Conservation (phyloP, 495 filamentous ascomycete species). For the Aspergillus affinis region DNA sequence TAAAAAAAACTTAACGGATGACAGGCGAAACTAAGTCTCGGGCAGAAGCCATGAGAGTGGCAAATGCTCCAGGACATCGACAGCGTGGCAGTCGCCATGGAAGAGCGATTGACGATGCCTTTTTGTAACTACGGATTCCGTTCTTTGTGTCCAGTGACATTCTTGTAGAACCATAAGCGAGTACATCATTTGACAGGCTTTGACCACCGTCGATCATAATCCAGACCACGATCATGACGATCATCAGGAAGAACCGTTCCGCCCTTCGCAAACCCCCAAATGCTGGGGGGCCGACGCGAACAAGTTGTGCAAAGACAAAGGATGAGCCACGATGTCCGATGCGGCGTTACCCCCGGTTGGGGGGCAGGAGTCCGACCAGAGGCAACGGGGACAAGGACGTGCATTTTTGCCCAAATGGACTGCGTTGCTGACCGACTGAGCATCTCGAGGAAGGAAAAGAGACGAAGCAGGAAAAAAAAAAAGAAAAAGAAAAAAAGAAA, state of each 20-base stretch:
- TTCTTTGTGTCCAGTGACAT: background rate
- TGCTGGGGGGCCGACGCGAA: background rate
- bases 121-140: background rate
- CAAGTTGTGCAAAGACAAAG: background rate
- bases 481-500: background rate
- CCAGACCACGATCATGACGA: background rate
- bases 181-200: background rate
- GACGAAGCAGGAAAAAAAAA: background rate
- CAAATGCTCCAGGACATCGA: background rate
- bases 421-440: background rate
- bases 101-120: background rate
- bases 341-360: background rate
- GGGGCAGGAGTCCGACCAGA: background rate
- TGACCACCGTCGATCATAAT: background rate
- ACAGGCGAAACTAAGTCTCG: background rate
- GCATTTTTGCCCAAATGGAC: background rate
- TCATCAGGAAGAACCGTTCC: background rate
- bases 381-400: background rate
- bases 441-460: background rate
- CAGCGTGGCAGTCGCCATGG: slow-evolving; percentile 9
- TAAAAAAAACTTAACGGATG: background rate
- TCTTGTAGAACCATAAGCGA: background rate
- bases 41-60: slow-evolving; percentile 6
- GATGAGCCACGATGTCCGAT: background rate
- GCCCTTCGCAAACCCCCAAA: background rate